Base-by-base conservation (phyloP, 352 stramenopile genomes). In the Globisporangium cederbergense region DNA sequence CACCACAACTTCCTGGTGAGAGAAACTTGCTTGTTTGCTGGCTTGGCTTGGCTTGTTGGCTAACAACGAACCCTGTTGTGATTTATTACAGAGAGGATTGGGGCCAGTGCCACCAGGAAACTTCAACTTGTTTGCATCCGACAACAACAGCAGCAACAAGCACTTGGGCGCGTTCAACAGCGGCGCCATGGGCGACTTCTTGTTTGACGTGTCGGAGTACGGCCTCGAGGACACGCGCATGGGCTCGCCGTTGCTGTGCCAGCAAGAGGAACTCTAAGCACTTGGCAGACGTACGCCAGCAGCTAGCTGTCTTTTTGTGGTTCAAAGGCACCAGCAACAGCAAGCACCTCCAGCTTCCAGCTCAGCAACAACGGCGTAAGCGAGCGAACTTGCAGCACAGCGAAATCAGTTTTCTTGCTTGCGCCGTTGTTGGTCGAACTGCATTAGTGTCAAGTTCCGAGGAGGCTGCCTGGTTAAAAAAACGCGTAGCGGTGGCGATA, bases 241-340 rank as follows among this genome's bases (percentile, higher is more conserved):
- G 42, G 45, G 73, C 13, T 72, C 73, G 7, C 59, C 71, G 11
- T 28, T 79, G 60, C 67, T 79, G 4, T 78, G 59, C 60, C 53
- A 62, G 30, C 61, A 62, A 61, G 63, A 73, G 53, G 58, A 58
- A 45, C 50, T 70, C 47, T 71, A 60, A 68, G 53, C 9, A 25
- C 22, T 25, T 25, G 22, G 22, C 22, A 25, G 22, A 25, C 34
- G 34, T 40, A 40, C 34, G 34, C 5, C 22, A 25, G 22, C 34
- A 40, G 34, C 34, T 40, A 40, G 1, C 34, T 40, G 11, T 4
- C 34, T 25, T 10, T 7, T 40, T 40, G 6, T 10, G 6, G 11
- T 40, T 40, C 11, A 10, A 40, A 10, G 11, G 22, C 22, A 36
- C 32, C 36, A 42, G 36, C 36, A 42, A 10, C 36, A 40, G 1